These are phyloP conservation scores for Penium margaritaceum DNA, from an alignment of 139 green algal species.

Conservation along the genomic window DNA sequence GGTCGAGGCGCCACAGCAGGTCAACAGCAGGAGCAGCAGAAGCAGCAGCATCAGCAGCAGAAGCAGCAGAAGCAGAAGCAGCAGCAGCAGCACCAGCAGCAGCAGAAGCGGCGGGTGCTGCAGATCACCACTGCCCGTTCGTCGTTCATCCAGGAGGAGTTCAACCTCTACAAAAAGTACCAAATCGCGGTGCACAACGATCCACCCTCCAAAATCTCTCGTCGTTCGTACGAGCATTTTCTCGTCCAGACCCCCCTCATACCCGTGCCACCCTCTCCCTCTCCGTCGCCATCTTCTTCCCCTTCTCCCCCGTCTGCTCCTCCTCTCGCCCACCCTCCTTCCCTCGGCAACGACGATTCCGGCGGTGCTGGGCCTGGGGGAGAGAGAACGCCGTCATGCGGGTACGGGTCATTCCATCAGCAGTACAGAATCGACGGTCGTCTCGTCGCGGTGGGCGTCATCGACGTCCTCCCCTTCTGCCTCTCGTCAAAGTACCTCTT, in stretches of 20 bases:
- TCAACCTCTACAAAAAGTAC: conserved; percentile 56
- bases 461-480: conserved; percentile 65
- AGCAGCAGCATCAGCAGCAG: not conserved
- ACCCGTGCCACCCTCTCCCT: not conserved
- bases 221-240: conserved; percentile 58
- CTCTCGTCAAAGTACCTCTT: conserved; percentile 78
- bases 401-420: conserved; percentile 85
- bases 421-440: conserved; percentile 84
- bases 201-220: conserved; percentile 2
- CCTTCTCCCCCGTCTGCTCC: not conserved
- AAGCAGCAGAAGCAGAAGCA: conserved; percentile 1
- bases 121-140: conserved; percentile 21
- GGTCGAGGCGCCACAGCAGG: too few species aligned
- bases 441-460: conserved; percentile 82
- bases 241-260: conserved; percentile 68
- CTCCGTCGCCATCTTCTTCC: not conserved
- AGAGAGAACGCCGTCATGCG: conserved; percentile 42
- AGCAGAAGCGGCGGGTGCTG: not conserved
- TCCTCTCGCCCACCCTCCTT: not conserved
- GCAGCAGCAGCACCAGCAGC: not conserved
- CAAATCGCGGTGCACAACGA: conserved; percentile 61
- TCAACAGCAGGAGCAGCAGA: not conserved
- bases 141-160: conserved; percentile 57
- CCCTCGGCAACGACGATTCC: too few species aligned
- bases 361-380: too few species aligned